These are phyloP conservation scores for Diaporthe vexans DNA, from an alignment of 2,329 filamentous ascomycete genomes.

Conservation along the genomic window DNA sequence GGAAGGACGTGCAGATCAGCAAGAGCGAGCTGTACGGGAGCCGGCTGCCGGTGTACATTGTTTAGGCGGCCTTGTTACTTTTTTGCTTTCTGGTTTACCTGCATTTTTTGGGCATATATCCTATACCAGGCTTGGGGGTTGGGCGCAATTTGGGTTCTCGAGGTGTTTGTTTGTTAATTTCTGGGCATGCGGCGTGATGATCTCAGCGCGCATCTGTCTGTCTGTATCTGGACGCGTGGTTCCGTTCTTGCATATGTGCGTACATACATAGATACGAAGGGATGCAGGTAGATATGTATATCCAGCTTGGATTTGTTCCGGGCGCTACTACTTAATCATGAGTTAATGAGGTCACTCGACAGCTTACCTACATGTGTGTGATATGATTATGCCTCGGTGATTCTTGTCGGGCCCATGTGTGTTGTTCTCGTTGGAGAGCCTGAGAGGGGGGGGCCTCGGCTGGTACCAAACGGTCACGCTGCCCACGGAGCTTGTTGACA, in stretches of 20 bases:
- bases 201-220: constrained; percentile 25
- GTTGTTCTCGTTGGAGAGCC: not conserved
- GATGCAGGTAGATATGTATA: not conserved
- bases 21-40: constrained; percentile 68
- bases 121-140: not conserved
- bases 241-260: not conserved
- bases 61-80: not conserved
- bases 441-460: no score
- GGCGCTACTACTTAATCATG: not conserved
- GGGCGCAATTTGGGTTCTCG: no score
- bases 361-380: not conserved
- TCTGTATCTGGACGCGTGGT: not conserved
- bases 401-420: not conserved
- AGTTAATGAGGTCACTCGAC: constrained; percentile 8
- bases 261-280: not conserved
- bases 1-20: constrained; percentile 64
- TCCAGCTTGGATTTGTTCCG: not conserved
- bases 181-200: constrained; percentile 19
- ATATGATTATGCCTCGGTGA: not conserved
- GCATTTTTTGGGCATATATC: not conserved
- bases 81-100: not conserved
- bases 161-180: not conserved
- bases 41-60: constrained; percentile 69
- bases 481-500: no score
- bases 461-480: no score